These are phyloP conservation scores for Aurifilum marmelostoma DNA, from an alignment of 2,329 filamentous ascomycete species.

Conservation along the genomic window DNA sequence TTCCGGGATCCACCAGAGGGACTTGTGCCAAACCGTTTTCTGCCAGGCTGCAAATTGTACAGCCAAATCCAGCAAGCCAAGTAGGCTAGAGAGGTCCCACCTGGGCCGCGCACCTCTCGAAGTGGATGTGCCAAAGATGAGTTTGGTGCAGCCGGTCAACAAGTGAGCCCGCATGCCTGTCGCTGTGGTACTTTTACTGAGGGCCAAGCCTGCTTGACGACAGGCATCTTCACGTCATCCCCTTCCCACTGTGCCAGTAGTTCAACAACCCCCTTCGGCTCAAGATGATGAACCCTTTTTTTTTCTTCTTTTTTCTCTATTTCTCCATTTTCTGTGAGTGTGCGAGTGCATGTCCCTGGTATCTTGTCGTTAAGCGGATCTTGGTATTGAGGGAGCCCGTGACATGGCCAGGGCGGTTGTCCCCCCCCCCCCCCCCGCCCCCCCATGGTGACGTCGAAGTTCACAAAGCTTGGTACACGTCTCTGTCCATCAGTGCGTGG, in stretches of 20 bases:
- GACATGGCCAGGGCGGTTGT: background rate
- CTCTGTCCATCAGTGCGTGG: background rate
- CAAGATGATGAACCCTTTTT: background rate
- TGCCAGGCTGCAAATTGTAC: slow-evolving; percentile 11
- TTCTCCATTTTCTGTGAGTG: background rate
- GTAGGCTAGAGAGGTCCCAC: slow-evolving; percentile 1
- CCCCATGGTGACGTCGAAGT: slow-evolving; percentile 2
- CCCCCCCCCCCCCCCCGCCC: background rate
- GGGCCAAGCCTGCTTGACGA: background rate
- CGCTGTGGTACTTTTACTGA: slow-evolving; percentile 7
- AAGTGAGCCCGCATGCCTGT: slow-evolving; percentile 3
- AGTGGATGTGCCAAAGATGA: slow-evolving; percentile 8
- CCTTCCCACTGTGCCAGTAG: background rate
- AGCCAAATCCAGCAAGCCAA: slow-evolving; percentile 12
- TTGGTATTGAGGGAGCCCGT: slow-evolving; percentile 4
- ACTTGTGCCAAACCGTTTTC: slow-evolving; percentile 2
- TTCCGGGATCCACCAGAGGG: background rate
- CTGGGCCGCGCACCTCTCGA: slow-evolving; percentile 2
- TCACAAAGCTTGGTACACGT: background rate
- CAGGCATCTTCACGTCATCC: slow-evolving; percentile 14
- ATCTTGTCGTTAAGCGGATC: background rate
- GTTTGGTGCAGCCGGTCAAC: background rate
- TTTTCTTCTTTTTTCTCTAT: too few relatives aligned
- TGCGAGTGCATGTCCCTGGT: background rate
- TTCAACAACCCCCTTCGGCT: background rate